Conservation (phyloP, 495 filamentous ascomycete genomes). For the Lepidopterella palustris region DNA sequence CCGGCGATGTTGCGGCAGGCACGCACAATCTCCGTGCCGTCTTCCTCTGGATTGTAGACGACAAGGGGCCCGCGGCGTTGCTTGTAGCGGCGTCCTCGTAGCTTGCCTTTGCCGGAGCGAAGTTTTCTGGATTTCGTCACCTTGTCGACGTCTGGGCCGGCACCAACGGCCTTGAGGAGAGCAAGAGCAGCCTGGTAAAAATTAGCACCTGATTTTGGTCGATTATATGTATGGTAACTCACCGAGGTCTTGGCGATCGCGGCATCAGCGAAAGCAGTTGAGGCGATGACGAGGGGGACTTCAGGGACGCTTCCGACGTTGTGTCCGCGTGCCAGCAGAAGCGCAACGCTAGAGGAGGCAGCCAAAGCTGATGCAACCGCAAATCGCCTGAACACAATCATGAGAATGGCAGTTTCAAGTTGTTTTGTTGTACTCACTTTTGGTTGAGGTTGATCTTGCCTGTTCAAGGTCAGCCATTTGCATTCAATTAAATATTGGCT, state of each 20-base stretch:
- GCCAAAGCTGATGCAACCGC: constrained; percentile 94
- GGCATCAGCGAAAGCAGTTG: constrained; percentile 69
- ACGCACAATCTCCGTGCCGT: constrained; percentile 82
- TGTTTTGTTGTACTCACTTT: constrained; percentile 53
- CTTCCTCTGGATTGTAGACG: constrained; percentile 88
- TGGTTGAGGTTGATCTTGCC: constrained; percentile 98
- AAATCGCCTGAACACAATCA: constrained; percentile 61
- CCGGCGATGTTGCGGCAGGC: constrained; percentile 98
- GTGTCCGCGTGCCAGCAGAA: constrained; percentile 95
- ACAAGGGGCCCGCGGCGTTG: constrained; percentile 96
- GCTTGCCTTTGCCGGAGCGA: constrained; percentile 96
- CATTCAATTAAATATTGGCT: too few species aligned
- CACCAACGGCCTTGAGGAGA: constrained; percentile 84
- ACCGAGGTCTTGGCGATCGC: constrained; percentile 82
- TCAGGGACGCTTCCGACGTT: constrained; percentile 85
- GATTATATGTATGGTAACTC: too few species aligned
- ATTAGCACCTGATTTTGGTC: too few species aligned
- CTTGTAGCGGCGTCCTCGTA: constrained; percentile 87
- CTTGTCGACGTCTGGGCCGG: constrained; percentile 84
- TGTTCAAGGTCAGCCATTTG: too few species aligned
- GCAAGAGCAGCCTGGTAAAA: constrained; percentile 75
- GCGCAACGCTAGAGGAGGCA: constrained; percentile 87
- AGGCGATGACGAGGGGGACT: constrained; percentile 92
- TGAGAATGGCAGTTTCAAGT: not conserved
- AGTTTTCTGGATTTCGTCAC: constrained; percentile 90